These are phyloP conservation scores for Heterotrichella gracilis DNA, from an alignment of 352 stramenopile genomes.

Conservation along the genomic window DNA sequence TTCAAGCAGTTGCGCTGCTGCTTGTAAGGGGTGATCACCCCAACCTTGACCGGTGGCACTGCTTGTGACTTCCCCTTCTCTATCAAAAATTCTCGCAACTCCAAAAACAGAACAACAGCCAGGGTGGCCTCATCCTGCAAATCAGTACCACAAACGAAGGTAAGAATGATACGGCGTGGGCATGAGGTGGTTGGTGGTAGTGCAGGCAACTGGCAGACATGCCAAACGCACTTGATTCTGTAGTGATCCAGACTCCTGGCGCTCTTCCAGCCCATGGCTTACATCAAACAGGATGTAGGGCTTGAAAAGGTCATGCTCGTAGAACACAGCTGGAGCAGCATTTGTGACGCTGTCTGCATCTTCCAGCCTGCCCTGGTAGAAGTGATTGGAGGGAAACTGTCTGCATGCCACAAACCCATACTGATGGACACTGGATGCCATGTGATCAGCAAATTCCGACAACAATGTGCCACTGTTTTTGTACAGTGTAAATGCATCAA, in stretches of 20 bases:
- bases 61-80: neutral
- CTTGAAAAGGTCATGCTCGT: neutral
- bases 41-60: constrained; percentile 26
- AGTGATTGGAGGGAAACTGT: constrained; percentile 81
- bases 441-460: no score
- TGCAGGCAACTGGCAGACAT: neutral
- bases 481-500: no score
- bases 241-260: neutral
- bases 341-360: constrained; percentile 39
- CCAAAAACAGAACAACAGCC: neutral
- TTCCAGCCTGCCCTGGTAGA: constrained; percentile 63
- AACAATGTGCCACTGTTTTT: no score
- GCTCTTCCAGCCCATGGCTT: neutral
- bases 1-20: constrained; percentile 44
- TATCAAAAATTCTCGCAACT: neutral
- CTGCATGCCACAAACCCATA: no score
- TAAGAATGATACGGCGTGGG: constrained; percentile 9
- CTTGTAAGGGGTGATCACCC: constrained; percentile 90
- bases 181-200: neutral
- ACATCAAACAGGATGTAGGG: neutral
- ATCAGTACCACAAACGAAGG: neutral
- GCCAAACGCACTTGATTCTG: neutral
- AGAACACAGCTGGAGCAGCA: neutral
- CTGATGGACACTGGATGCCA: no score
- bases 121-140: neutral